Base-by-base conservation (phyloP, 306 rosid species). In the Acacia confusa region DNA sequence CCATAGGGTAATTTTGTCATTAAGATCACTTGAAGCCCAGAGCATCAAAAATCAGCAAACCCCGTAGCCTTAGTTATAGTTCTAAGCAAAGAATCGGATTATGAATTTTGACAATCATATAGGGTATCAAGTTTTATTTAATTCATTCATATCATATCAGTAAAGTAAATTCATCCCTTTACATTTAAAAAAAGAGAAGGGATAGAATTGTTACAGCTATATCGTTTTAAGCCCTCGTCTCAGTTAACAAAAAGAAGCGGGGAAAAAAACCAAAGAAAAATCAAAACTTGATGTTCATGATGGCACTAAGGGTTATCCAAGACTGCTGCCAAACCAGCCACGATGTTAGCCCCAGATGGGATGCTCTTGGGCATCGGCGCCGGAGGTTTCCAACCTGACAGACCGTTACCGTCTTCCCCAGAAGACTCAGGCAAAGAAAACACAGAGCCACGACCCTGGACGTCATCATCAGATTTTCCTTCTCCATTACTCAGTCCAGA, bases 321-420 rank as follows among this genome's bases (percentile, higher is more conserved):
- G 2, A 88, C 96, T 48, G 93, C 90, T 52, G 97, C 94, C 78
- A 93, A 83, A 48, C 92, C 97, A 74, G 97, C 86, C 30, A 86
- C 86, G 28, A 82, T 55, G 78, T 80, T 86, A 67, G 72, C 86
- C 44, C 87, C 90, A 12, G 81, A 69, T 47, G 20, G 78, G 0
- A 89, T 30, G 34, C 50, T 87, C 72, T 80, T 93, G 2, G 92
- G 88, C 86, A 89, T 89, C 36, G 79, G 34, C 80, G 82, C 90
- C 43, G 89, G 89, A 17, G 91, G 92, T 55, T 79, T 82, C 90
- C 88, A 87, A 20, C 78, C 88, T 17, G 71, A 70, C 75, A 36
- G 55, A 52, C 75, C 83, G 22, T 76, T 63, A 44, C 75, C 83
- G 22, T 76, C 80, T 43, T 80, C 84, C 9, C 64, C 60, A 1